Evolutionary conservation across 2,329 filamentous ascomycete genomes (phyloP).

Genomic region (Trichoderma semiorbis): DNA sequence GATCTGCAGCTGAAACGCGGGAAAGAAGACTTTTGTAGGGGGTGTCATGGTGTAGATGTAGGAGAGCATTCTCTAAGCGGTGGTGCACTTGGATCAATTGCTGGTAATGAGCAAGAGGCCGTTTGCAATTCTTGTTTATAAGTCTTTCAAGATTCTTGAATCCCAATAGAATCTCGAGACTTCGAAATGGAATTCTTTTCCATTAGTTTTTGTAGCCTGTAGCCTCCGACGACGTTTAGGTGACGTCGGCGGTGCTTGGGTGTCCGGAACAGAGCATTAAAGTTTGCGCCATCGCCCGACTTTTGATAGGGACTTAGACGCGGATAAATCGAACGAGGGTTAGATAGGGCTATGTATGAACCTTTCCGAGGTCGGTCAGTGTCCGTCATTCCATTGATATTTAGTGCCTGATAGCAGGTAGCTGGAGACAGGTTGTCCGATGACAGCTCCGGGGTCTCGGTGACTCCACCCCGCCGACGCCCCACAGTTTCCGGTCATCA

Average conservation of each 20-base stretch:
- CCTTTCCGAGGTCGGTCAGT: neutral
- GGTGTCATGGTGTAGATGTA: neutral
- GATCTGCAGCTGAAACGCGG: constrained; percentile 3
- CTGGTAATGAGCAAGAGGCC: neutral
- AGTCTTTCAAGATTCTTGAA: neutral
- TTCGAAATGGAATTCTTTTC: neutral
- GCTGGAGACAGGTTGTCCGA: neutral
- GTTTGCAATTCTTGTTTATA: neutral
- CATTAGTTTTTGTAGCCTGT: neutral
- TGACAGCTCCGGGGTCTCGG: neutral
- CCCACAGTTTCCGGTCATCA: neutral
- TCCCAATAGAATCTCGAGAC: neutral
- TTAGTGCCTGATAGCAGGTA: neutral
- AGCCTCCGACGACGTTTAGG: constrained; percentile 3
- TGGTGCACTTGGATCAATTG: neutral
- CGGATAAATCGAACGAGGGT: neutral
- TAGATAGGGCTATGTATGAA: neutral
- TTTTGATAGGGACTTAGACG: neutral
- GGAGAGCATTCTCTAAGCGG: neutral
- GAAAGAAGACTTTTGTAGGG: constrained; percentile 11
- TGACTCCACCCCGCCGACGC: constrained; percentile 3
- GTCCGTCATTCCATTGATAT: neutral
- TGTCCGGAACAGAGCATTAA: neutral
- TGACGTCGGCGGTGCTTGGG: constrained; percentile 13
- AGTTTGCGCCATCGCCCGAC: neutral